These are phyloP conservation scores for Trametes polyzona DNA, from an alignment of 1,284 basidiomycete species.

Conservation along the genomic window DNA sequence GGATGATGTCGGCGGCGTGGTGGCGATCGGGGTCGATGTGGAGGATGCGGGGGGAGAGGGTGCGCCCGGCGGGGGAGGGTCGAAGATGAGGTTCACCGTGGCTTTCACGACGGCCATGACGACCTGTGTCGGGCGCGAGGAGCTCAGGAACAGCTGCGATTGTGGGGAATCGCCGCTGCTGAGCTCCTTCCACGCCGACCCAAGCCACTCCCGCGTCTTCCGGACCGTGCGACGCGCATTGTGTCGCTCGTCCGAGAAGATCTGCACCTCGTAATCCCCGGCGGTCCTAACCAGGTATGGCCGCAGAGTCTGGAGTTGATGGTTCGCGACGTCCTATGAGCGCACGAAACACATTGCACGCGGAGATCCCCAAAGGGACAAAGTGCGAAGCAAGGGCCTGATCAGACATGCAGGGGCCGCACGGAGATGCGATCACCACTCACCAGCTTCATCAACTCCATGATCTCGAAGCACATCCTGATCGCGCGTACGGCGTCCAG, in stretches of 20 bases:
- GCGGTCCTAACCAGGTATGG: slow-evolving; percentile 85
- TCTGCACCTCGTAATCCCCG: slow-evolving; percentile 79
- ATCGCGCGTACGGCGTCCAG: slow-evolving; percentile 77
- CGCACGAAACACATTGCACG: too few species aligned
- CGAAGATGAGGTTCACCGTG: slow-evolving; percentile 35
- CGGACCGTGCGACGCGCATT: slow-evolving; percentile 48
- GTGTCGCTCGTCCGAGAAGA: slow-evolving; percentile 67
- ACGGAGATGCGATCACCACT: slow-evolving; percentile 33
- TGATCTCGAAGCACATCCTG: slow-evolving; percentile 86
- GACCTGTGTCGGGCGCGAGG: slow-evolving; percentile 28
- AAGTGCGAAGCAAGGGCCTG: background rate
- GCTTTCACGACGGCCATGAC: slow-evolving; percentile 34
- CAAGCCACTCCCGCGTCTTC: slow-evolving; percentile 69
- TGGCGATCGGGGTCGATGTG: slow-evolving; percentile 47
- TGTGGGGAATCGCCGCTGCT: slow-evolving; percentile 23
- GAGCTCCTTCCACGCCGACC: slow-evolving; percentile 44
- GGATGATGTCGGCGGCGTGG: slow-evolving; percentile 4
- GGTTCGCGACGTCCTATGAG: slow-evolving; percentile 89
- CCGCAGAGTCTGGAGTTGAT: slow-evolving; percentile 87
- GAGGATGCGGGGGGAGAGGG: slow-evolving; percentile 70
- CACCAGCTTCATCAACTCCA: slow-evolving; percentile 95
- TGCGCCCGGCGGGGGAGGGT: slow-evolving; percentile 28
- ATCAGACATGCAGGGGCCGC: background rate
- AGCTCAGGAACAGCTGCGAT: slow-evolving; percentile 34
- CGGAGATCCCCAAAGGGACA: too few species aligned